Percentiles rank a stretch among this genome's conserved stretches.
phyloP scores from a whole-genome alignment of 75 land plant genomes.

The Pinus taeda region DNA sequence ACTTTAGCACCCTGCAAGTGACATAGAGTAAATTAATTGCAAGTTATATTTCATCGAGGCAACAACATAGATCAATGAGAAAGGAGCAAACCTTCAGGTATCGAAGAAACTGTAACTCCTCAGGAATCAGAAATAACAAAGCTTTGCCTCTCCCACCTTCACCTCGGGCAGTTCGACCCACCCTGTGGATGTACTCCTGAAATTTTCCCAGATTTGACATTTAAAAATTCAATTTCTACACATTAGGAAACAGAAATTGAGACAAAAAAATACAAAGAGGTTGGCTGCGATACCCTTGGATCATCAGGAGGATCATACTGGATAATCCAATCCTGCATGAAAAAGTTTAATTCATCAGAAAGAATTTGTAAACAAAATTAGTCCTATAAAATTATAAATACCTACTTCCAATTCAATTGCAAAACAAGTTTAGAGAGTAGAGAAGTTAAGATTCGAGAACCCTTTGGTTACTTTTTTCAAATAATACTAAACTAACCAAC shows the following conservation, averaged over 20 bases:
- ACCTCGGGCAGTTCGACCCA: slow-evolving; percentile 97
- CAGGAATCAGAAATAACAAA: slow-evolving; percentile 78
- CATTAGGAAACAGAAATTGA: neutral
- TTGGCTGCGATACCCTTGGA: slow-evolving; percentile 58
- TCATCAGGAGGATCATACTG: slow-evolving; percentile 99
- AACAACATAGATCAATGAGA: neutral
- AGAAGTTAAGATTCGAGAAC: neutral
- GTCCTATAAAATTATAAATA: neutral
- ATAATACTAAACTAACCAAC: neutral
- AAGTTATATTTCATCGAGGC: neutral
- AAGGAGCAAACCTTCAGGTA: slow-evolving; percentile 69
- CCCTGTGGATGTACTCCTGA: slow-evolving; percentile 95
- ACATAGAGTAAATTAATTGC: neutral
- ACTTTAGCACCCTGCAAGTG: slow-evolving; percentile 78
- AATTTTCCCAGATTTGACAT: slow-evolving; percentile 5
- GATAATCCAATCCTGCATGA: slow-evolving; percentile 91
- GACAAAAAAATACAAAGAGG: neutral
- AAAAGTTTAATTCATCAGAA: neutral
- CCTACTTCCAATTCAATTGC: neutral
- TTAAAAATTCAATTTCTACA: neutral
- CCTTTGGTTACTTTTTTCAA: neutral
- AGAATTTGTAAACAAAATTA: neutral
- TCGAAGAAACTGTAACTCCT: slow-evolving; percentile 78
- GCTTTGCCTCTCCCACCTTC: slow-evolving; percentile 88
- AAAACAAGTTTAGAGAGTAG: neutral